phyloP scores from a whole-genome alignment of 805 yeast species.

The Candida nanaspora region DNA sequence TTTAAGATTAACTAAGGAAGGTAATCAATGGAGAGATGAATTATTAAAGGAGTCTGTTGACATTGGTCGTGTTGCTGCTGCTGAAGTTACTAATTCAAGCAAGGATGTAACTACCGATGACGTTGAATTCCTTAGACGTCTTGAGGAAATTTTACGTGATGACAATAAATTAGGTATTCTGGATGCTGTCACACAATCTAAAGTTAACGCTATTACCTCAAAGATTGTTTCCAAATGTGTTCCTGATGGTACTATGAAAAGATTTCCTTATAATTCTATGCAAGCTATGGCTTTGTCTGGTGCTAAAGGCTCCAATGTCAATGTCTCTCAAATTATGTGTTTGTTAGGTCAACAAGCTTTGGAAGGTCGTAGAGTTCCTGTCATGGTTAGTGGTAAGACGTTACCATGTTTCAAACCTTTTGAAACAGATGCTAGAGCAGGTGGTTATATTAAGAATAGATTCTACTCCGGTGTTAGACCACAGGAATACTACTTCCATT shows the following conservation, averaged over 20 bases:
- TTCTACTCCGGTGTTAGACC: constrained; percentile 97
- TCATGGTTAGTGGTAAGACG: constrained; percentile 97
- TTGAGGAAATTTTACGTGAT: constrained; percentile 93
- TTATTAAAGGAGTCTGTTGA: constrained; percentile 72
- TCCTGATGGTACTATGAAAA: constrained; percentile 93
- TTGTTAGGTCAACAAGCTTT: constrained; percentile 97
- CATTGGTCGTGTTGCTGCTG: constrained; percentile 86
- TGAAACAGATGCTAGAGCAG: constrained; percentile 96
- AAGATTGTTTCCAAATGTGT: constrained; percentile 91
- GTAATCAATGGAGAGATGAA: constrained; percentile 82
- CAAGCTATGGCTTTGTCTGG: constrained; percentile 99
- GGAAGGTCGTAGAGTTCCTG: constrained; percentile 99
- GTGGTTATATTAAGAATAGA: constrained; percentile 95
- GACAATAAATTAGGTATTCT: constrained; percentile 85
- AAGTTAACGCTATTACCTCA: constrained; percentile 89
- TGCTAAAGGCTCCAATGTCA: constrained; percentile 98
- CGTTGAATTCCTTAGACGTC: constrained; percentile 74
- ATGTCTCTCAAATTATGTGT: constrained; percentile 99
- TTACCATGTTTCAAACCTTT: constrained; percentile 93
- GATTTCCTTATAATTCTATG: constrained; percentile 94
- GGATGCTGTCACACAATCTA: constrained; percentile 92
- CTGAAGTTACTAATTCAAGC: constrained; percentile 85
- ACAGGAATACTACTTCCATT: constrained; percentile 98
- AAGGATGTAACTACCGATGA: constrained; percentile 40
- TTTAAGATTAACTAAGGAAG: constrained; percentile 82